phyloP scores from a whole-genome alignment of 805 yeast species.

The Candida lessepsii region DNA sequence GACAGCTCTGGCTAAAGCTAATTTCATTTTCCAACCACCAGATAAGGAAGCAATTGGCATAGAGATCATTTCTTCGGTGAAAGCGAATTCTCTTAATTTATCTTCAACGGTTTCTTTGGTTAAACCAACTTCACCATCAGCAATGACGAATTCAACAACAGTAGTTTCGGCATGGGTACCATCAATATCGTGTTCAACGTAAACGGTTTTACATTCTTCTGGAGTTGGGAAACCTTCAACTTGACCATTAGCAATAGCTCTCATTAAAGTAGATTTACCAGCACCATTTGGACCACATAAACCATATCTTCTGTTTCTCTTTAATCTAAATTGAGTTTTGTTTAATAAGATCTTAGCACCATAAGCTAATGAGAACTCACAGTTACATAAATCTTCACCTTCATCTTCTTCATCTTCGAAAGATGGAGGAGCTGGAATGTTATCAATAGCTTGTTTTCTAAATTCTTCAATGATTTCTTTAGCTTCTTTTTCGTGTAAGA shows the following conservation, averaged over 20 bases:
- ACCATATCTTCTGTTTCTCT: conserved; percentile 99
- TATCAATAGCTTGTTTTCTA: conserved; percentile 95
- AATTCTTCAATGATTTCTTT: conserved; percentile 83
- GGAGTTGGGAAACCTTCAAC: conserved; percentile 99
- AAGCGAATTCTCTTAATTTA: conserved; percentile 86
- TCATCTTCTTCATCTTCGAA: conserved; percentile 97
- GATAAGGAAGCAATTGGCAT: conserved; percentile 96
- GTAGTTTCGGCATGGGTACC: conserved; percentile 96
- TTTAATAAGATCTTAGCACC: conserved; percentile 99
- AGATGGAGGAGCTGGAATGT: conserved; percentile 94
- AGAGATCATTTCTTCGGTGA: conserved; percentile 87
- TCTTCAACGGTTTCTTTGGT: conserved; percentile 67
- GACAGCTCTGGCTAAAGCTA: conserved; percentile 99
- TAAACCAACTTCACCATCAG: conserved; percentile 73
- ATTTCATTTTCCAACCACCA: conserved; percentile 99
- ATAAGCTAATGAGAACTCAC: conserved; percentile 99
- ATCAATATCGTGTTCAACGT: conserved; percentile 99
- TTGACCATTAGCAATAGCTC: conserved; percentile 96
- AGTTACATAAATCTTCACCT: conserved; percentile 99
- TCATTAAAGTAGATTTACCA: conserved; percentile 69
- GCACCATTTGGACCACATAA: conserved; percentile 67
- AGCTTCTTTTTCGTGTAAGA: conserved; percentile 91
- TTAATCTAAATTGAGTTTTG: conserved; percentile 98
- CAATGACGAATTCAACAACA: conserved; percentile 87
- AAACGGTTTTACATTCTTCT: conserved; percentile 98